Conservation (phyloP, 768 basidiomycete genomes). For the Russula sp. region DNA sequence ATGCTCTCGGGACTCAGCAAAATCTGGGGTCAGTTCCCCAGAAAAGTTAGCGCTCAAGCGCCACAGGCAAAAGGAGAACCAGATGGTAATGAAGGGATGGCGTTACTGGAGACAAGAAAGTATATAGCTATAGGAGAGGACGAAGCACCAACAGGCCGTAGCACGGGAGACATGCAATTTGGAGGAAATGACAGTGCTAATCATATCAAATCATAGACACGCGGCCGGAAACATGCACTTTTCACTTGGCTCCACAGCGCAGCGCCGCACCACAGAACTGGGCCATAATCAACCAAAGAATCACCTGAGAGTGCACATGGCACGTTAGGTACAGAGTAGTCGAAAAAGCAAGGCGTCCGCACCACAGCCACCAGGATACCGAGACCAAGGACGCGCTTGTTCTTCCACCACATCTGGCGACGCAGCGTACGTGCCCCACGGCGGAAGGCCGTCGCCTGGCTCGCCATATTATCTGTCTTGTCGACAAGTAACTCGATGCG, state of each 20-base stretch:
- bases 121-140: conserved; percentile 10
- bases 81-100: neutral
- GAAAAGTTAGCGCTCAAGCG: conserved; percentile 2
- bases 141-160: neutral
- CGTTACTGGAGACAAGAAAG: conserved; percentile 2
- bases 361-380: conserved; percentile 66
- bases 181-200: conserved; percentile 6
- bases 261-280: conserved; percentile 85
- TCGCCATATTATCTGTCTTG: conserved; percentile 94
- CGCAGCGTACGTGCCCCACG: conserved; percentile 79
- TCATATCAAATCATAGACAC: conserved; percentile 10
- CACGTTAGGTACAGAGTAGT: conserved; percentile 10
- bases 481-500: conserved; percentile 93
- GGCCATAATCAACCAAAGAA: conserved; percentile 78
- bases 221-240: neutral
- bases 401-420: conserved; percentile 88
- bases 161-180: neutral
- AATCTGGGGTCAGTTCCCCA: neutral
- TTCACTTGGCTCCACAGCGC: conserved; percentile 44
- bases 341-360: conserved; percentile 26
- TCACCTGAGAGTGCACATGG: conserved; percentile 37
- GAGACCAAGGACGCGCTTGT: conserved; percentile 59
- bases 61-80: neutral
- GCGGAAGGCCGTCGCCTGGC: conserved; percentile 89
- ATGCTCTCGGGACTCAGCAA: conserved; percentile 13